These are phyloP conservation scores for Sporothrix variecibatus DNA, from an alignment of 2,329 filamentous ascomycete genomes.

Conservation along the genomic window DNA sequence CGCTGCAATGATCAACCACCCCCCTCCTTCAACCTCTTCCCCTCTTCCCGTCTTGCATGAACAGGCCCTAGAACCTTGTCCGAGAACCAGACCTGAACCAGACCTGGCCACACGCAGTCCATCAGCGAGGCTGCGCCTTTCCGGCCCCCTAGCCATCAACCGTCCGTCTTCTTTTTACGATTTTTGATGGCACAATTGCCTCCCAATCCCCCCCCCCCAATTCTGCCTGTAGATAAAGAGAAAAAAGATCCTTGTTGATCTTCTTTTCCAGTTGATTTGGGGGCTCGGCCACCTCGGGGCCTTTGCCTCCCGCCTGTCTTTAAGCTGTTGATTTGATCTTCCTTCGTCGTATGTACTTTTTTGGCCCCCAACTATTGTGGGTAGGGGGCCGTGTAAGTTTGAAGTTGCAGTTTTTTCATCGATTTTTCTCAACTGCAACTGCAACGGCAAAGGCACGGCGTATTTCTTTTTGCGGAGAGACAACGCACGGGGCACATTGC, in stretches of 20 bases:
- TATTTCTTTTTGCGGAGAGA: constrained; percentile 1
- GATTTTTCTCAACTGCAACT: neutral
- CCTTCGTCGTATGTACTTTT: neutral
- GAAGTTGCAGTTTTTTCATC: neutral
- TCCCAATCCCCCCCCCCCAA: neutral
- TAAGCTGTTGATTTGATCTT: neutral
- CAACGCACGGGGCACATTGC: neutral
- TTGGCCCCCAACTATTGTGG: constrained; percentile 8
- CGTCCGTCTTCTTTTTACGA: neutral
- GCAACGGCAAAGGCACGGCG: neutral
- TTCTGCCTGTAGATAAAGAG: neutral
- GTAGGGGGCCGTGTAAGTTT: too few species aligned
- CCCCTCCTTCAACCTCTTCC: neutral
- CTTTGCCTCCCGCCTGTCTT: neutral
- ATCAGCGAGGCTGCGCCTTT: neutral
- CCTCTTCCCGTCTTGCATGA: constrained; percentile 6
- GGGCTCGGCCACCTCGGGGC: neutral
- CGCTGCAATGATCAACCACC: constrained; percentile 11
- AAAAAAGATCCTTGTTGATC: neutral
- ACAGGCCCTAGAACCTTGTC: neutral
- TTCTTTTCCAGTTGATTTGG: neutral
- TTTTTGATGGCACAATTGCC: neutral
- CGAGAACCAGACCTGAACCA: neutral
- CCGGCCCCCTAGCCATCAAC: neutral
- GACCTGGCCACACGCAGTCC: neutral